Percentiles rank a stretch among this genome's conserved stretches.
Evolutionary conservation across 176 grass and related monocot species (phyloP).

Genomic region (Oryza officinalis): DNA sequence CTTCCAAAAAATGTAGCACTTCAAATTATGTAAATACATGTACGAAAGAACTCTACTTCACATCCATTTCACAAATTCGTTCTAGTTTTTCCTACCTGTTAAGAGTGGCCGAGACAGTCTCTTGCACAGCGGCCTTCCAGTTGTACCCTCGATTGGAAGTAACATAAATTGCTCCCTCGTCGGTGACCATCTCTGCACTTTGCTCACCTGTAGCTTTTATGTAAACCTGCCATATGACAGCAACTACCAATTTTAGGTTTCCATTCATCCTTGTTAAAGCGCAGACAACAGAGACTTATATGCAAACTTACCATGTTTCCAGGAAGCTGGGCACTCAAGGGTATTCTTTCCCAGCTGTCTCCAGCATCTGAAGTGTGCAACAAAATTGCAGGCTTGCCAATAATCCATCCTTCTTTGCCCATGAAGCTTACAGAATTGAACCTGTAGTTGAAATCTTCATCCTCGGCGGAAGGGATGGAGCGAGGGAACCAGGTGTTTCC

Average conservation of each 20-base stretch:
- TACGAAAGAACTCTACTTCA: background rate
- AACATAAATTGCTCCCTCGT: slow-evolving; percentile 95
- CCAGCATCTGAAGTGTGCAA: slow-evolving; percentile 82
- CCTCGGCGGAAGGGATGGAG: slow-evolving; percentile 87
- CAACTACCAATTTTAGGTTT: background rate
- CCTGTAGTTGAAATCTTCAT: slow-evolving; percentile 98
- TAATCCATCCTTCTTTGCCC: slow-evolving; percentile 95
- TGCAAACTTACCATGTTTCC: slow-evolving; percentile 72
- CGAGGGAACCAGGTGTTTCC: slow-evolving; percentile 74
- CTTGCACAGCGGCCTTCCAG: slow-evolving; percentile 98
- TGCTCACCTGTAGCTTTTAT: slow-evolving; percentile 92
- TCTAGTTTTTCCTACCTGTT: slow-evolving; percentile 62
- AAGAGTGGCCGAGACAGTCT: slow-evolving; percentile 93
- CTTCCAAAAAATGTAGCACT: background rate
- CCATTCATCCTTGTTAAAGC: background rate
- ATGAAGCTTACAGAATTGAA: slow-evolving; percentile 96
- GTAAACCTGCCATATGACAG: slow-evolving; percentile 60
- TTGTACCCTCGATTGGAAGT: slow-evolving; percentile 98
- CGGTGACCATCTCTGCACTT: slow-evolving; percentile 97
- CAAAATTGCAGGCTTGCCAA: slow-evolving; percentile 92
- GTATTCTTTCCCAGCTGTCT: slow-evolving; percentile 96
- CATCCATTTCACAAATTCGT: background rate
- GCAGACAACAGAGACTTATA: background rate
- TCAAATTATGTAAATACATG: background rate
- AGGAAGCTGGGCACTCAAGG: slow-evolving; percentile 85